Evolutionary conservation across 352 stramenopile genomes (phyloP), one percentile per base, ranked within the genome.

Genomic region (Halophytophthora batemanensis): DNA sequence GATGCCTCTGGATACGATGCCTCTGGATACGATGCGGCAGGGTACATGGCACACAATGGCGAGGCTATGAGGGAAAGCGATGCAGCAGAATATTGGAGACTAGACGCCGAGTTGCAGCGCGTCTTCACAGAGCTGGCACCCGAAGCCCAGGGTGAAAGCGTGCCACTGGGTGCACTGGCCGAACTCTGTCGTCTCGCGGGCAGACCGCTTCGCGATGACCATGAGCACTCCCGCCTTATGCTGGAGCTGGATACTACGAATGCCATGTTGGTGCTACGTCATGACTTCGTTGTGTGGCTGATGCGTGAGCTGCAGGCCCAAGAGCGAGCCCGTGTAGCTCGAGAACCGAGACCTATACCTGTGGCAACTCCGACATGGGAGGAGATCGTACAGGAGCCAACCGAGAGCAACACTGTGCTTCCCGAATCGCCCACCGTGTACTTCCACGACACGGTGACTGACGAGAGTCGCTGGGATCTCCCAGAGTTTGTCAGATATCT

Each of bases 271-370:
- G 69, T 90, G 28, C 42, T 69, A 31, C 65, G 78, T 11, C 57
- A 70, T 22, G 72, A 76, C 48, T 82, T 87, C 48, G 68, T 72
- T 19, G n/a, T 45, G 15, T 88, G 79, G 79, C 45, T 84, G 35
- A 52, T 86, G 10, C 36, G 59, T 5, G 71, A 81, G 23, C 43
- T 77, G 42, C 53, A 66, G 12, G 37, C 59, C 2, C 17, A 54
- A 0, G 61, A 81, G 29, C 54, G 40, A 4, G 55, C 66, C 36
- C 35, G 49, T 33, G 33, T 50, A 12, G 35, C 51, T 6, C 17
- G 33, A 13, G 53, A 52, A 19, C 49, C 56, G 11, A 53, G 48
- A 31, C 18, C 19, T 1, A 43, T 69, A 8, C 59, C 62, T 0
- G 53, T 69, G 2, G 58, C 71, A 0, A 33, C 60, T 36, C 69